Evolutionary conservation across 1,284 basidiomycete genomes (phyloP), one percentile per base, ranked within the genome.

Genomic region (Ustilago crameri): DNA sequence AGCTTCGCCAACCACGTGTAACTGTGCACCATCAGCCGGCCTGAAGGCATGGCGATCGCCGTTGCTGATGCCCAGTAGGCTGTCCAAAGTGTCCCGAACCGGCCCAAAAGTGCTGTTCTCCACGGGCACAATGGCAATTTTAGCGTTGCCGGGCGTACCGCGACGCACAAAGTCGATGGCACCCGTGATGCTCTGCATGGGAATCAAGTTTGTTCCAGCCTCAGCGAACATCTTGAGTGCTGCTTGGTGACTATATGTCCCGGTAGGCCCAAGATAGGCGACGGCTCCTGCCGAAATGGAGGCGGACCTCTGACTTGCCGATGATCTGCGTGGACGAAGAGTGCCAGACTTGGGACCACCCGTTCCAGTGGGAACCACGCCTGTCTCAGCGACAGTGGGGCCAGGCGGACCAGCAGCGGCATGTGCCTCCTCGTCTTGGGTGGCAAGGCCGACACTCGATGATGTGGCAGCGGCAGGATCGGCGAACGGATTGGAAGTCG

Each of bases 301-400:
- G 9, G 52, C 56, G n/a, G 69, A 67, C n/a, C 69, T 55, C 47
- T 62, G 61, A 24, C 44, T 63, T 10, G 61, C 52, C 27, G 70
- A 73, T 3, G 61, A 64, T 41, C 57, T 43, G 27, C 74, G 74
- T 14, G 63, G 69, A 17, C 50, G 65, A 10, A 76, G 58, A 14
- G 60, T 68, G 26, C 75, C 75, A 3, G 72, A 65, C 46, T 72
- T 74, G 44, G 75, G 75, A 5, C 75, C 75, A 12, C 75, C 75
- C 10, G 66, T 59, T 5, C 75, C 75, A n/a, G 53, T 59, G 0
- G 69, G 68, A 10, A 74, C 51, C 12, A 68, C 53, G 5, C 75
- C 75, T 1, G 75, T 76, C 65, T 76, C 75, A 24, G 72, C 75
- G 2, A 74, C 68, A 3, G 75, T 76, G 8, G 64, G 63, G 17